These are phyloP conservation scores for Phoma herbarum DNA, from an alignment of 2,329 filamentous ascomycete genomes.

Conservation along the genomic window DNA sequence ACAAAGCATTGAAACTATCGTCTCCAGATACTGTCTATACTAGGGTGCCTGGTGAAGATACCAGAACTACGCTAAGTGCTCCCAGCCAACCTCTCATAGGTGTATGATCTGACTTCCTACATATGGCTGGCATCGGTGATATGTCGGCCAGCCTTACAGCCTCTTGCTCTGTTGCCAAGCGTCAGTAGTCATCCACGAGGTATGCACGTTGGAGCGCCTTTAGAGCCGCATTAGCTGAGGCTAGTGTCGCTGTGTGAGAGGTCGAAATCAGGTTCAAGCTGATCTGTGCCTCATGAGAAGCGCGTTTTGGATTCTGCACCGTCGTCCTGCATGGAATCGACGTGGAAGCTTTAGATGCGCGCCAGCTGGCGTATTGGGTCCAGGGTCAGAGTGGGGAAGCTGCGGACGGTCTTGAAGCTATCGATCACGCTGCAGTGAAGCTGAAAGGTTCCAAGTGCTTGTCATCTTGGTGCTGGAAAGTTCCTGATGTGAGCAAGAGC, in stretches of 20 bases:
- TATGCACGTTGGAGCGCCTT: constrained; percentile 3
- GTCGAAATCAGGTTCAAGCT: neutral
- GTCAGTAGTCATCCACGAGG: constrained; percentile 7
- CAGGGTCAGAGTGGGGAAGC: constrained; percentile 1
- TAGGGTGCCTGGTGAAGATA: neutral
- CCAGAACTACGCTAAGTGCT: neutral
- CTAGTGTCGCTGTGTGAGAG: neutral
- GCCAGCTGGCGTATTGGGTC: neutral
- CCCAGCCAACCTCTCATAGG: neutral
- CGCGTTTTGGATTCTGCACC: constrained; percentile 12
- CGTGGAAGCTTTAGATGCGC: constrained; percentile 9
- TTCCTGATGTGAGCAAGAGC: neutral
- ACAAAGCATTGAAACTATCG: neutral
- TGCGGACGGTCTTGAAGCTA: constrained; percentile 3
- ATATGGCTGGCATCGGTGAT: neutral
- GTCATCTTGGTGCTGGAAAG: neutral
- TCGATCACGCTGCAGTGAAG: neutral
- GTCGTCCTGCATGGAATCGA: constrained; percentile 15
- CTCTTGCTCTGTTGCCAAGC: constrained; percentile 13
- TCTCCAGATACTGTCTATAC: neutral
- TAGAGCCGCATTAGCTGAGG: constrained; percentile 7
- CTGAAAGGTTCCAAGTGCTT: neutral
- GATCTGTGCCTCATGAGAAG: constrained; percentile 1
- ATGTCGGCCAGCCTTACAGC: neutral
- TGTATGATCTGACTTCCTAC: neutral